These are phyloP conservation scores for Termitomyces sp. DNA, from an alignment of 768 basidiomycete genomes.

Conservation along the genomic window DNA sequence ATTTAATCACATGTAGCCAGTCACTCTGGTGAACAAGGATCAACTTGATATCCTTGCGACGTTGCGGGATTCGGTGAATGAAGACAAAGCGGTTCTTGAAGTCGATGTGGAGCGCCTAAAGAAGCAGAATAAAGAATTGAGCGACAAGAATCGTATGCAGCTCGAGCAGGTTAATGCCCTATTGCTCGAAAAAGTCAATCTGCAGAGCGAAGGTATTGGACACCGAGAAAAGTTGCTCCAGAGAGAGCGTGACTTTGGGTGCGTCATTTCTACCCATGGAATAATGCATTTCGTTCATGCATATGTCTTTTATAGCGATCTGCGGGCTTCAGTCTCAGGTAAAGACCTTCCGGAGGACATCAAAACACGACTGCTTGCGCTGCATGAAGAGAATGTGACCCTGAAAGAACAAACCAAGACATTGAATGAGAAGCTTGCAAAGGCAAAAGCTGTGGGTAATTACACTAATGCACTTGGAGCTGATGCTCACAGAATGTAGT, in stretches of 20 bases:
- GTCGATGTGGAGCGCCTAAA: conserved; percentile 60
- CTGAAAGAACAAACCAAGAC: conserved; percentile 72
- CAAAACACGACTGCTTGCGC: conserved; percentile 64
- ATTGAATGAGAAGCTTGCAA: conserved; percentile 69
- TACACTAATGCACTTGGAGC: neutral
- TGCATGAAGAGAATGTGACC: conserved; percentile 76
- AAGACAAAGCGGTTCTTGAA: conserved; percentile 79
- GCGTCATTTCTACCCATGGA: conserved; percentile 7
- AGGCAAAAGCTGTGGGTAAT: conserved; percentile 64
- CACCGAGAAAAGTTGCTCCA: conserved; percentile 85
- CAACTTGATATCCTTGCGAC: conserved; percentile 87
- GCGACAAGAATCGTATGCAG: conserved; percentile 87
- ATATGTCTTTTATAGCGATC: conserved; percentile 45
- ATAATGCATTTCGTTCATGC: neutral
- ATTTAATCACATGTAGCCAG: conserved; percentile 35
- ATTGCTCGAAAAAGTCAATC: conserved; percentile 86
- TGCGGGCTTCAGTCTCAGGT: conserved; percentile 73
- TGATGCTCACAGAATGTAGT: conserved; percentile 39
- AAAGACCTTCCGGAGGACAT: conserved; percentile 82
- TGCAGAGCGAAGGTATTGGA: conserved; percentile 89
- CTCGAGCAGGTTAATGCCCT: conserved; percentile 83
- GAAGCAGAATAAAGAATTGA: conserved; percentile 65
- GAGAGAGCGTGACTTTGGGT: conserved; percentile 85
- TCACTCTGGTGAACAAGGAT: conserved; percentile 89
- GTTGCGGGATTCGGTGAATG: conserved; percentile 83